phyloP scores from a whole-genome alignment of 140 eudicot species.

The Ambrosia hybrid region DNA sequence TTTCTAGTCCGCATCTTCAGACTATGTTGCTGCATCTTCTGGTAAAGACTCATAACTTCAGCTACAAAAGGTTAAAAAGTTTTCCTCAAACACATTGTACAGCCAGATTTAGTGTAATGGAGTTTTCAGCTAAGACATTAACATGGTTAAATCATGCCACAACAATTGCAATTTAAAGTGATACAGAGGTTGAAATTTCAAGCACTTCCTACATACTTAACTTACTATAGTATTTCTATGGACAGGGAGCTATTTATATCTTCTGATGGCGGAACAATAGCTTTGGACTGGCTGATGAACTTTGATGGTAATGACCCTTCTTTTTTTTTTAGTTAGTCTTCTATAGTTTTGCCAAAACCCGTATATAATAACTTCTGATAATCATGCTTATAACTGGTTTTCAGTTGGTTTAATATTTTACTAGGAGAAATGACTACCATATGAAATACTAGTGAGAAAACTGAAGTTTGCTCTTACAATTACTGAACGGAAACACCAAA shows the following conservation, averaged over 20 bases:
- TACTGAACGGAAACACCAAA: too few species aligned
- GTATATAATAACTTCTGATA: not conserved
- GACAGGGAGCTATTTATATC: conserved; percentile 35
- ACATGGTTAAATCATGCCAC: not conserved
- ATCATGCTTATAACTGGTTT: too few species aligned
- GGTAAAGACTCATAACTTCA: conserved; percentile 40
- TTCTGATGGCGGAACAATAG: conserved; percentile 58
- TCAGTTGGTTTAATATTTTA: too few species aligned
- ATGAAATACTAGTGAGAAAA: too few species aligned
- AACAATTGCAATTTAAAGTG: not conserved
- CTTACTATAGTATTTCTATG: conserved; percentile 4
- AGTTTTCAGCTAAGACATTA: not conserved
- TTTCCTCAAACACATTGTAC: not conserved
- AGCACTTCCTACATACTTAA: not conserved
- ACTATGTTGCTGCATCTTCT: conserved; percentile 42
- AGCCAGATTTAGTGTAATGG: not conserved
- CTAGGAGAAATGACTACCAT: too few species aligned
- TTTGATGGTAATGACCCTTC: conserved; percentile 41
- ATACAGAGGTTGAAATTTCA: not conserved
- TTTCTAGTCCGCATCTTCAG: conserved; percentile 71
- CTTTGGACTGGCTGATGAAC: conserved; percentile 63
- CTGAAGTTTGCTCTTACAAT: too few species aligned
- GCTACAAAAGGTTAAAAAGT: conserved; percentile 50
- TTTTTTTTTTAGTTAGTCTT: not conserved
- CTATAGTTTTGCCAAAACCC: not conserved